Evolutionary conservation across 2,329 filamentous ascomycete species (phyloP).

Genomic region (Ascochyta rabiei): DNA sequence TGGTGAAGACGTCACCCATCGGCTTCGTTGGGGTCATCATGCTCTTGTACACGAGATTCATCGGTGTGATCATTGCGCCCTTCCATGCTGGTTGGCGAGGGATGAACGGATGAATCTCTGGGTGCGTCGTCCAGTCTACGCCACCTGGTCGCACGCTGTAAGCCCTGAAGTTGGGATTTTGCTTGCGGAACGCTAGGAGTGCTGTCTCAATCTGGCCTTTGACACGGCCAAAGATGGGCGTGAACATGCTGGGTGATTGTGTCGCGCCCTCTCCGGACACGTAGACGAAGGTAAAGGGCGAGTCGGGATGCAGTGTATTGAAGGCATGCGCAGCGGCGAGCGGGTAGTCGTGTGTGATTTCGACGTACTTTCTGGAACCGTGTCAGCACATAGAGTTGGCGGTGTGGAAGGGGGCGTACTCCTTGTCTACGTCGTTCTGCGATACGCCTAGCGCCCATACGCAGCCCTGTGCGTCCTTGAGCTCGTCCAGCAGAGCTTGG

Average conservation of each 20-base stretch:
- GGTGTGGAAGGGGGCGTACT: slow-evolving; percentile 39
- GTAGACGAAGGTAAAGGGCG: slow-evolving; percentile 72
- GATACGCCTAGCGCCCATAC: slow-evolving; percentile 77
- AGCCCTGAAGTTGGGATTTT: slow-evolving; percentile 57
- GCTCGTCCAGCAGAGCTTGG: slow-evolving; percentile 60
- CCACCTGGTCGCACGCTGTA: slow-evolving; percentile 64
- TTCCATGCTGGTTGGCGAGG: slow-evolving; percentile 34
- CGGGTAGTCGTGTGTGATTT: slow-evolving; percentile 71
- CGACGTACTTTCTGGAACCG: slow-evolving; percentile 62
- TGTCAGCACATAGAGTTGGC: not conserved
- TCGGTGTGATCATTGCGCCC: slow-evolving; percentile 20
- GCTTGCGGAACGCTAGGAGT: slow-evolving; percentile 60
- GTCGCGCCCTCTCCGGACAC: slow-evolving; percentile 71
- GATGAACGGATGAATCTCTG: slow-evolving; percentile 48
- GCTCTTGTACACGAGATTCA: slow-evolving; percentile 39
- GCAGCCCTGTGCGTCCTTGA: slow-evolving; percentile 69
- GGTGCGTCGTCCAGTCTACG: slow-evolving; percentile 59
- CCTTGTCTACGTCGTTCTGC: slow-evolving; percentile 63
- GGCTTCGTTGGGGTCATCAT: slow-evolving; percentile 54
- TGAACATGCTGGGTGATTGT: slow-evolving; percentile 60
- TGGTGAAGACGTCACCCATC: slow-evolving; percentile 55
- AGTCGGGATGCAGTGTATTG: slow-evolving; percentile 52
- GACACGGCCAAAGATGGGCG: slow-evolving; percentile 64
- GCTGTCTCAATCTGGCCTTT: slow-evolving; percentile 71
- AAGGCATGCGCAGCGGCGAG: slow-evolving; percentile 69